These are phyloP conservation scores for Umbellularia californica DNA, from an alignment of 164 flowering plant species.

Conservation along the genomic window DNA sequence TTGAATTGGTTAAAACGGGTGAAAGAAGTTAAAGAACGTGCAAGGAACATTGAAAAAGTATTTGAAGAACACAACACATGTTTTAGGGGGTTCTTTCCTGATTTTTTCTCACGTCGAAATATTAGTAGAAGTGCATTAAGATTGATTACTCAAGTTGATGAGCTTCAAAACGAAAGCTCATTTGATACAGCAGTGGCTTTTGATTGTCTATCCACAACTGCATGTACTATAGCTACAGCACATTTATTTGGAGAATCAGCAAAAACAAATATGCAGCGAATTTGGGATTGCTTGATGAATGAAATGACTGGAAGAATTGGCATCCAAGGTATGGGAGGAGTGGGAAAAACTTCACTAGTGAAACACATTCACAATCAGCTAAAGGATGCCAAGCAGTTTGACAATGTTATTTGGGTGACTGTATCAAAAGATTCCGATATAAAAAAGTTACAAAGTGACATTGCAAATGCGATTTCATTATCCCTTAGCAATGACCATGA, in stretches of 20 bases:
- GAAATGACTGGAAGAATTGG: not conserved
- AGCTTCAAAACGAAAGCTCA: not conserved
- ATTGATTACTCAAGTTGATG: not conserved
- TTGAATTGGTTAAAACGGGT: not conserved
- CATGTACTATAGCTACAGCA: not conserved
- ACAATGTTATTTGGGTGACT: not conserved
- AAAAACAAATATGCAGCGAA: not conserved
- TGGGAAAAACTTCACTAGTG: not conserved
- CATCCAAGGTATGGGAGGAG: not conserved
- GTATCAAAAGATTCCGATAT: not conserved
- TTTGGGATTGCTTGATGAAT: not conserved
- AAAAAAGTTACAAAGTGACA: not conserved
- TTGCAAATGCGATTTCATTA: not conserved
- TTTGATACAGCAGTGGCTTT: not conserved
- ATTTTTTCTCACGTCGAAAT: not conserved
- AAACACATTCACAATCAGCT: not conserved
- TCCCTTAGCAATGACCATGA: not conserved
- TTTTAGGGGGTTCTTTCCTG: not conserved
- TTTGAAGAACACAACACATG: not conserved
- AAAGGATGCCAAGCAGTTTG: not conserved
- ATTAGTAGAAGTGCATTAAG: not conserved
- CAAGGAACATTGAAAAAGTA: not conserved
- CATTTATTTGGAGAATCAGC: not conserved
- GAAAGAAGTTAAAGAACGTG: not conserved
- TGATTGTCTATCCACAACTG: not conserved